Conservation (phyloP, 1,284 basidiomycete genomes). For the Singerocomus inundabilis region DNA sequence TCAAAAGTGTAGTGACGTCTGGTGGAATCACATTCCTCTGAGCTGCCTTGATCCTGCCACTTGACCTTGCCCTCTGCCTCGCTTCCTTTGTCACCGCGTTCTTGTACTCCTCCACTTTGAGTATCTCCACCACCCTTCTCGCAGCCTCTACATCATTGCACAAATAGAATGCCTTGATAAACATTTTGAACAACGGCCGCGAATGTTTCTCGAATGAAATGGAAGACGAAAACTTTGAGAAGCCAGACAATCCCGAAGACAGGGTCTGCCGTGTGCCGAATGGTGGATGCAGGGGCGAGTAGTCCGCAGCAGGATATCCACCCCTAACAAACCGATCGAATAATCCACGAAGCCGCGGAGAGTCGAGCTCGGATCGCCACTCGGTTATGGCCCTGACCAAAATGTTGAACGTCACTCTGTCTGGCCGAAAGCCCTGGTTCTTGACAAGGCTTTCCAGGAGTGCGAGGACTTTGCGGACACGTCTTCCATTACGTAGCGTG, state of each 20-base stretch:
- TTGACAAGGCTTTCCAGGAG: slow-evolving; percentile 41
- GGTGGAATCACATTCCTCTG: slow-evolving; percentile 2
- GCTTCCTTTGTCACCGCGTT: slow-evolving; percentile 10
- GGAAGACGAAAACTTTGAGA: slow-evolving; percentile 36
- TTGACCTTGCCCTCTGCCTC: slow-evolving; percentile 21
- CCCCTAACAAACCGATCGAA: slow-evolving; percentile 57
- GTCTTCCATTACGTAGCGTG: slow-evolving; percentile 40
- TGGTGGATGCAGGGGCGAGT: slow-evolving; percentile 35
- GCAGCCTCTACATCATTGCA: slow-evolving; percentile 54
- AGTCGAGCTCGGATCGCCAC: slow-evolving; percentile 45
- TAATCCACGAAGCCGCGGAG: slow-evolving; percentile 45
- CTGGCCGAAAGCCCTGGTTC: slow-evolving; percentile 48
- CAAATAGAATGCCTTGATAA: slow-evolving; percentile 59
- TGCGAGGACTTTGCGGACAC: slow-evolving; percentile 42
- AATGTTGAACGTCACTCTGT: slow-evolving; percentile 66
- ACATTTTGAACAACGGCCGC: slow-evolving; percentile 66
- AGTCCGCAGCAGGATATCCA: slow-evolving; percentile 50
- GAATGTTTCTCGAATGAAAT: slow-evolving; percentile 57
- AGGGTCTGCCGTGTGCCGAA: slow-evolving; percentile 39
- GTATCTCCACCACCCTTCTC: slow-evolving; percentile 50
- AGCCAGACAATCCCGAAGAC: slow-evolving; percentile 19
- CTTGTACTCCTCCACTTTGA: slow-evolving; percentile 44
- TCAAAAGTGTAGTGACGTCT: slow-evolving; percentile 7
- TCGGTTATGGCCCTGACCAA: slow-evolving; percentile 53
- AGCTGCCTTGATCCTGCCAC: slow-evolving; percentile 19